Evolutionary conservation across 768 basidiomycete species (phyloP), one percentile per base, ranked within the genome.

Genomic region (Boletus rubropictus): DNA sequence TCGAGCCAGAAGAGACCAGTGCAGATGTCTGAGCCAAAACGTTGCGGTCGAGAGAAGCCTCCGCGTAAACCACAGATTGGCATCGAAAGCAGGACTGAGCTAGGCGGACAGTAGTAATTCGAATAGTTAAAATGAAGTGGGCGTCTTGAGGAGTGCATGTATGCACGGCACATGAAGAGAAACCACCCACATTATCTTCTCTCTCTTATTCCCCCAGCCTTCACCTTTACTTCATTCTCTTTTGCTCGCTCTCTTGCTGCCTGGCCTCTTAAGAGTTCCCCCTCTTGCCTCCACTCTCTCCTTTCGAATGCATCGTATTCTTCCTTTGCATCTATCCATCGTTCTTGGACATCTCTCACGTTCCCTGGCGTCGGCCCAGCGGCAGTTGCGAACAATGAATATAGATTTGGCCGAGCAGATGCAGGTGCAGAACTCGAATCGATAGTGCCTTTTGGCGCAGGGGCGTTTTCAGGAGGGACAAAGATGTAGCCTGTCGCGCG

Each of bases 401-500:
- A 79, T 14, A 76, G 67, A 63, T 93, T 91, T 3, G 86, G 80
- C 1, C 78, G 75, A 10, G 67, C 55, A 1, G 77, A 63, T 1
- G 74, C 49, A 50, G 68, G 59, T 60, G 66, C 31, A 60, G 61
- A 21, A 54, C 59, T 54, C 42, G 63, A 51, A 38, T 62, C 59
- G 7, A 63, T 42, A 5, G 69, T 61, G 27, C 69, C 66, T 41
- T 64, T 51, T 5, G 69, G 67, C 4, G 65, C 57, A 20, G 63
- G 62, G 11, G 60, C 57, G 20, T 53, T 56, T 21, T 69, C 59
- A 0, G 75, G 69, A 0, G 91, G 90, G 4, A 93, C 75, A 54
- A 89, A 96, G 9, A 96, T 76, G 68, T 90, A 94, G 14, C 96
- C 96, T 0, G 89, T 89, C 1, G 92, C 91, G 49, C 89, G 83